Conservation (phyloP, 2,329 filamentous ascomycete genomes). For the Fusarium goolgardi region DNA sequence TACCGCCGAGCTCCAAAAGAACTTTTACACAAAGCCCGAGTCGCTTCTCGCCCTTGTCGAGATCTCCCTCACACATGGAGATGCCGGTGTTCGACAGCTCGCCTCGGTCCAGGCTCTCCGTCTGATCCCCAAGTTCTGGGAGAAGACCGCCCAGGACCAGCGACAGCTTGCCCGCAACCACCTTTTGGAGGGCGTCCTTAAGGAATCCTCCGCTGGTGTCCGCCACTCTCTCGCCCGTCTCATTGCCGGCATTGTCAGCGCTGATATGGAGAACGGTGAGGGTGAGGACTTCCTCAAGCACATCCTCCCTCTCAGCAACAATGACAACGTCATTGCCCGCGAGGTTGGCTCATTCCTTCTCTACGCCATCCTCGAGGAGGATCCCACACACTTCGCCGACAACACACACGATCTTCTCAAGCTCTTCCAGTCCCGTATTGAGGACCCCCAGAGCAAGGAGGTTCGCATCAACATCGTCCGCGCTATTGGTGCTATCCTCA, state of each 20-base stretch:
- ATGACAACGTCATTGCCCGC: conserved; percentile 79
- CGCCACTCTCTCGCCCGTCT: conserved; percentile 90
- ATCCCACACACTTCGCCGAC: conserved; percentile 85
- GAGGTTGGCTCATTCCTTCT: conserved; percentile 95
- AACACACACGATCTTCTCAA: conserved; percentile 83
- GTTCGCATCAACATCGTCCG: conserved; percentile 96
- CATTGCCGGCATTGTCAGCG: conserved; percentile 84
- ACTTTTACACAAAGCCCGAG: conserved; percentile 88
- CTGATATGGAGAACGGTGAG: conserved; percentile 80
- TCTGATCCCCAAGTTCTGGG: conserved; percentile 88
- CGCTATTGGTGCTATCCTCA: conserved; percentile 86
- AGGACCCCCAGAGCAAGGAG: conserved; percentile 89
- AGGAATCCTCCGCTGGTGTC: conserved; percentile 79
- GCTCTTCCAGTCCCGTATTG: conserved; percentile 87
- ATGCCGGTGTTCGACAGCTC: conserved; percentile 82
- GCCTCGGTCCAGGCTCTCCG: conserved; percentile 90
- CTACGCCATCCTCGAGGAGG: conserved; percentile 88
- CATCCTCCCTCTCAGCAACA: conserved; percentile 82
- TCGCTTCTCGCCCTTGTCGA: conserved; percentile 89
- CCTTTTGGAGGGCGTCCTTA: conserved; percentile 84
- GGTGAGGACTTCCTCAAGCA: conserved; percentile 85
- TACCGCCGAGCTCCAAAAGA: conserved; percentile 89
- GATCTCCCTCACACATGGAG: conserved; percentile 82
- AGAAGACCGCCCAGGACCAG: conserved; percentile 75
- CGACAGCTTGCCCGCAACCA: conserved; percentile 84